Conservation (phyloP, 2,329 filamentous ascomycete species). For the Epichloe sibirici region DNA sequence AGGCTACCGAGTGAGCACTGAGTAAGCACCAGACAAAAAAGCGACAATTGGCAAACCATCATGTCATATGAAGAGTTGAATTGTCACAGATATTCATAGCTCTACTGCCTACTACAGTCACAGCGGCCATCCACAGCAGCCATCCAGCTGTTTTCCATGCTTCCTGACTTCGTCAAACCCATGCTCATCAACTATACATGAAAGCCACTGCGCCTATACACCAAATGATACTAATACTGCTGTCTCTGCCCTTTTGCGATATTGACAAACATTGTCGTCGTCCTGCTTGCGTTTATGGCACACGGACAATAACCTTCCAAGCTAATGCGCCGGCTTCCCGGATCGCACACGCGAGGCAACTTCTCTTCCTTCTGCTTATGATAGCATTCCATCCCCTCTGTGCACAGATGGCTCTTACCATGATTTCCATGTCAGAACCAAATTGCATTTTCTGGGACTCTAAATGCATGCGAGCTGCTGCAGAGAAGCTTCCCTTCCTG, state of each 20-base stretch:
- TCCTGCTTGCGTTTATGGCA: slow-evolving; percentile 27
- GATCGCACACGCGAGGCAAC: slow-evolving; percentile 62
- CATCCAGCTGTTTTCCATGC: background rate
- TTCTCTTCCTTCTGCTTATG: slow-evolving; percentile 52
- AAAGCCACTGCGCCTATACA: background rate
- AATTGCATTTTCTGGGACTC: slow-evolving; percentile 45
- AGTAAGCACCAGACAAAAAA: too few species aligned
- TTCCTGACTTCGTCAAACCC: background rate
- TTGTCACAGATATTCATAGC: background rate
- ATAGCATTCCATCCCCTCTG: slow-evolving; percentile 64
- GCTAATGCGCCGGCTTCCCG: slow-evolving; percentile 61
- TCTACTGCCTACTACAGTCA: background rate
- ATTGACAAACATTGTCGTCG: background rate
- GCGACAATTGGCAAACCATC: too few species aligned
- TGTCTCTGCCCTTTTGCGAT: background rate
- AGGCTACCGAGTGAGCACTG: background rate
- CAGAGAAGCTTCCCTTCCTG: slow-evolving; percentile 26
- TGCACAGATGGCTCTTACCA: slow-evolving; percentile 61
- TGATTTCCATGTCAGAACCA: slow-evolving; percentile 54
- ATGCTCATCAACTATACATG: background rate
- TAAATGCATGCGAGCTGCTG: slow-evolving; percentile 40
- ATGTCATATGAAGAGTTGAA: background rate
- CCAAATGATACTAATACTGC: background rate
- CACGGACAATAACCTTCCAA: slow-evolving; percentile 53
- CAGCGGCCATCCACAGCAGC: background rate